phyloP scores from a whole-genome alignment of 331 rosid genomes.

The Quercus tomentella region DNA sequence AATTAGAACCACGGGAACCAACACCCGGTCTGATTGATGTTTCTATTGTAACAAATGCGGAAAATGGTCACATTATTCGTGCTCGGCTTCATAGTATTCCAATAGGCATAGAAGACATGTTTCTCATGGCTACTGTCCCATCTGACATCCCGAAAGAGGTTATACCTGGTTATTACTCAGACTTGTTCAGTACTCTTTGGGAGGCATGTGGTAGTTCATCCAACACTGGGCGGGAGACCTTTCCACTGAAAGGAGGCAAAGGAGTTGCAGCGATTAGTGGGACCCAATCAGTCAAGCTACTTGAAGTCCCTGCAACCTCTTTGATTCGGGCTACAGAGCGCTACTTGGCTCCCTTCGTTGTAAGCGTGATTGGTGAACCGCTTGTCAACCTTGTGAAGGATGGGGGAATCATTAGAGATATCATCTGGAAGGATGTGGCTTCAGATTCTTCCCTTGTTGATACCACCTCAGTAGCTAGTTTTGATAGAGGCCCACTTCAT shows the following conservation, averaged over 20 bases:
- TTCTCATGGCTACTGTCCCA: conserved; percentile 76
- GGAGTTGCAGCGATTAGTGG: conserved; percentile 87
- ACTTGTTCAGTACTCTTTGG: conserved; percentile 82
- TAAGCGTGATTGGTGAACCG: conserved; percentile 77
- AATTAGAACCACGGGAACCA: conserved; percentile 91
- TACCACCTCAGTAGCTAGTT: conserved; percentile 22
- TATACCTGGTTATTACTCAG: conserved; percentile 52
- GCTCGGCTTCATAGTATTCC: conserved; percentile 79
- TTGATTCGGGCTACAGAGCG: conserved; percentile 74
- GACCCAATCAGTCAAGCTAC: conserved; percentile 88
- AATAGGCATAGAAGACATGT: conserved; percentile 95
- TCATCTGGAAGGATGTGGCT: conserved; percentile 53
- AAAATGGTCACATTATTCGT: conserved; percentile 72
- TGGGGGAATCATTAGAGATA: conserved; percentile 60
- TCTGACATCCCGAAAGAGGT: conserved; percentile 43
- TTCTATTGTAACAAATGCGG: conserved; percentile 76
- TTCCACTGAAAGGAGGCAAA: conserved; percentile 78
- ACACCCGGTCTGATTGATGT: conserved; percentile 86
- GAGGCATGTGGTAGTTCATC: conserved; percentile 86
- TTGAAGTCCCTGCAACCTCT: conserved; percentile 57
- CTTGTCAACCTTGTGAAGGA: conserved; percentile 62
- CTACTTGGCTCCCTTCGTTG: conserved; percentile 69
- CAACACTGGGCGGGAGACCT: conserved; percentile 78
- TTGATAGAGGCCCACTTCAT: conserved; percentile 58
- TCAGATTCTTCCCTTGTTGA: conserved; percentile 42